Percentiles rank a stretch among this genome's conserved stretches.
phyloP scores from a whole-genome alignment of 2,329 filamentous ascomycete genomes.

The Microdochium trichocladiopsis region DNA sequence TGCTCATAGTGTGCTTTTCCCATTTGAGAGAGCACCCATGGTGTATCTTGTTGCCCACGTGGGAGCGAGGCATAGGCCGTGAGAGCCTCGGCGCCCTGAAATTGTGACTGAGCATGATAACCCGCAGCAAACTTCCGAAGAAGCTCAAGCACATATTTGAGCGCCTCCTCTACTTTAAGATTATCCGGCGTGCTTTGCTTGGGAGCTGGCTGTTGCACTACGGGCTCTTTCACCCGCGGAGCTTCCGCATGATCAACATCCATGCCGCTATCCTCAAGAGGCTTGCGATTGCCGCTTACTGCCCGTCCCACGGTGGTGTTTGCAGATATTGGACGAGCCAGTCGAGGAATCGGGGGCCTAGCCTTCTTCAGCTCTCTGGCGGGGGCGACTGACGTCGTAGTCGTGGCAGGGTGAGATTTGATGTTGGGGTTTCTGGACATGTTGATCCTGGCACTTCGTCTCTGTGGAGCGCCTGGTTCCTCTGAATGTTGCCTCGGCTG shows the following conservation, averaged over 20 bases:
- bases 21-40: constrained; percentile 88
- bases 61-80: constrained; percentile 67
- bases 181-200: constrained; percentile 44
- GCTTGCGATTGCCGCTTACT: constrained; percentile 85
- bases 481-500: constrained; percentile 45
- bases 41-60: constrained; percentile 73
- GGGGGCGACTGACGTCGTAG: constrained; percentile 51
- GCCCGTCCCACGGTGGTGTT: constrained; percentile 74
- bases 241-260: constrained; percentile 64
- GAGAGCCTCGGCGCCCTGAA: constrained; percentile 71
- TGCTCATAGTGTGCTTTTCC: constrained; percentile 90
- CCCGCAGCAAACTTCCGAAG: constrained; percentile 76
- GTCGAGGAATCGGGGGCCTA: constrained; percentile 61
- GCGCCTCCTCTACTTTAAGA: constrained; percentile 64
- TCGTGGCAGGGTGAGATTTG: constrained; percentile 52
- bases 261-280: constrained; percentile 56
- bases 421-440: constrained; percentile 62
- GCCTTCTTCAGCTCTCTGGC: constrained; percentile 77
- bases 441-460: constrained; percentile 66
- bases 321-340: constrained; percentile 55
- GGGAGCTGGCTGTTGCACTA: constrained; percentile 26
- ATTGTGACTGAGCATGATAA: constrained; percentile 72
- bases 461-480: constrained; percentile 56
- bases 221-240: constrained; percentile 34
- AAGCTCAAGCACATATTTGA: constrained; percentile 72